Conservation (phyloP, 1,139 yeast genomes). For the Nakaseomyces uthaithaninus region DNA sequence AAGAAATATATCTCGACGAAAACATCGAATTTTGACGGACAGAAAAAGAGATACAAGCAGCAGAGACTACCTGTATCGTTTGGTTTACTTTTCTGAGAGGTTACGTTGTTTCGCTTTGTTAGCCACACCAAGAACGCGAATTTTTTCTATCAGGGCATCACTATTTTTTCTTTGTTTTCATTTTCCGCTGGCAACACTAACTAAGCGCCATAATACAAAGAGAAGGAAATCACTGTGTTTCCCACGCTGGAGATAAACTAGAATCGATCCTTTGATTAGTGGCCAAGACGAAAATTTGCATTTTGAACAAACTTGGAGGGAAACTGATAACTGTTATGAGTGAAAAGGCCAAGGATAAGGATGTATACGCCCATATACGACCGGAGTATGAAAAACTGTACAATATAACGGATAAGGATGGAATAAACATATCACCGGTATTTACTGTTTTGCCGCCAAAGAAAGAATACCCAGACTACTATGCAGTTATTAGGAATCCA, state of each 20-base stretch:
- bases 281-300: no score
- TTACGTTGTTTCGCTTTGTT: not conserved
- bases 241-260: no score
- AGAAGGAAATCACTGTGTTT: no score
- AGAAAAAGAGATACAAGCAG: not conserved
- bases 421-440: constrained; percentile 39
- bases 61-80: not conserved
- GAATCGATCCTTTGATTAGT: no score
- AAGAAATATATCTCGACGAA: not conserved
- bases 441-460: constrained; percentile 47
- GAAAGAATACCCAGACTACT: constrained; percentile 61
- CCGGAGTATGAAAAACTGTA: constrained; percentile 32
- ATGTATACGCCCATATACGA: constrained; percentile 17
- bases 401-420: constrained; percentile 38
- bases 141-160: not conserved
- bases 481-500: constrained; percentile 57
- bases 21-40: constrained; percentile 2
- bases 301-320: no score
- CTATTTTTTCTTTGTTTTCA: not conserved
- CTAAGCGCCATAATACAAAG: constrained; percentile 3
- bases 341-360: constrained; percentile 7
- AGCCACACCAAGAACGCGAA: not conserved
- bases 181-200: not conserved
- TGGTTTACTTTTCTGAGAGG: not conserved
- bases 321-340: not conserved